Percentiles rank a stretch among this genome's conserved stretches.
These are phyloP conservation scores for Diaporthe humulicola DNA, from an alignment of 2,329 filamentous ascomycete species.

Conservation along the genomic window DNA sequence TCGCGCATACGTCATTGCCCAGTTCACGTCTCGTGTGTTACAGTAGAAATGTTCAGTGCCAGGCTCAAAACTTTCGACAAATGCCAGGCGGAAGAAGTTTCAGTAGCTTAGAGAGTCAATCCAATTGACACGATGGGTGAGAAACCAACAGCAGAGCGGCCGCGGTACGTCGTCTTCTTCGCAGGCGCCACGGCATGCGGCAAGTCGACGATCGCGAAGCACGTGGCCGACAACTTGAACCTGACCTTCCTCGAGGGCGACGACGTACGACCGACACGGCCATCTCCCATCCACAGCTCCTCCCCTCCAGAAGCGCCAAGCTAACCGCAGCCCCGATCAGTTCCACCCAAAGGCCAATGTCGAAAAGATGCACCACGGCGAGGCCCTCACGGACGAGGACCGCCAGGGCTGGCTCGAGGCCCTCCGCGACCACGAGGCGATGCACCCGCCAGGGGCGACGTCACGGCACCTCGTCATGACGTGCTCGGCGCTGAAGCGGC, in stretches of 20 bases:
- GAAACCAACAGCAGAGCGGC: constrained; percentile 32
- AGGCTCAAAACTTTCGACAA: neutral
- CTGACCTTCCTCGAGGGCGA: constrained; percentile 72
- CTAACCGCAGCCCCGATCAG: constrained; percentile 42
- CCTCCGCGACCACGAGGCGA: constrained; percentile 64
- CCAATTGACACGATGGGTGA: neutral
- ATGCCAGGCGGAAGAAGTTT: neutral
- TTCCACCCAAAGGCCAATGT: constrained; percentile 75
- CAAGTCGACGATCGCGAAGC: constrained; percentile 70
- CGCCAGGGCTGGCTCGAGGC: constrained; percentile 82
- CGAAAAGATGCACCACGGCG: constrained; percentile 79
- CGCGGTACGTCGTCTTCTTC: constrained; percentile 66
- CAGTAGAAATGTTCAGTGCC: too few relatives aligned
- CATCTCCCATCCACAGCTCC: neutral
- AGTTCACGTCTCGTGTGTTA: too few relatives aligned
- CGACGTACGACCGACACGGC: constrained; percentile 60
- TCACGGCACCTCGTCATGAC: constrained; percentile 77
- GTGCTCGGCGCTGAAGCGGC: constrained; percentile 83
- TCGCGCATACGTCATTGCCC: constrained; percentile 3
- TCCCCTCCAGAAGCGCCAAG: rapidly evolving
- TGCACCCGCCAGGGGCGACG: constrained; percentile 52
- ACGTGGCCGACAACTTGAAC: constrained; percentile 61
- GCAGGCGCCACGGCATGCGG: constrained; percentile 73
- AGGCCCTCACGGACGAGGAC: constrained; percentile 79
- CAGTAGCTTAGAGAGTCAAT: too few relatives aligned